Conservation (phyloP, 495 filamentous ascomycete species). For the Penicillium pulvis region DNA sequence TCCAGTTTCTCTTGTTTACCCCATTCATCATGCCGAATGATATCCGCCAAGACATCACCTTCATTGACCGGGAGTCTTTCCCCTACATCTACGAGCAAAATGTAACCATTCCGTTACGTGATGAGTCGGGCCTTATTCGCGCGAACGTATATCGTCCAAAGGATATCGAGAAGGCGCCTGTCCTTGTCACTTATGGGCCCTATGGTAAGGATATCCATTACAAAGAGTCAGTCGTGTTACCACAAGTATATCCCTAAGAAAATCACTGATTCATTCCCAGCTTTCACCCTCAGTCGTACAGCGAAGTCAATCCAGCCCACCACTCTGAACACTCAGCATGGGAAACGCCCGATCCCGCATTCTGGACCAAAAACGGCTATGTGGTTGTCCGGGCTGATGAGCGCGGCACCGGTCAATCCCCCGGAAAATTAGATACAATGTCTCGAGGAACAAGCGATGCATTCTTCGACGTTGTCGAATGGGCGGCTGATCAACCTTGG, state of each 20-base stretch:
- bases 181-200: conserved; percentile 49
- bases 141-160: conserved; percentile 46
- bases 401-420: conserved; percentile 58
- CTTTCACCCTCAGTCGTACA: conserved; percentile 19
- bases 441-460: conserved; percentile 57
- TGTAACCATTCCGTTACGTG: not conserved
- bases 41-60: not conserved
- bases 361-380: conserved; percentile 62
- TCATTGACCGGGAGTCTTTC: not conserved
- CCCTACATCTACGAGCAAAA: not conserved
- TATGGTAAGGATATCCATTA: conserved; percentile 58
- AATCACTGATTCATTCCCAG: not conserved
- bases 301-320: conserved; percentile 54
- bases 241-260: conserved; percentile 21
- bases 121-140: conserved; percentile 17
- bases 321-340: conserved; percentile 55
- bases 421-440: conserved; percentile 61
- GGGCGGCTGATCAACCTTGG: conserved; percentile 62
- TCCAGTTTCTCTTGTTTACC: too few relatives aligned
- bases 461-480: conserved; percentile 64
- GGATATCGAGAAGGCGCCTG: not conserved
- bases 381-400: conserved; percentile 62
- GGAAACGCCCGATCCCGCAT: conserved; percentile 65
- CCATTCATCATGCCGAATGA: not conserved
- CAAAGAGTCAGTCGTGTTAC: conserved; percentile 27